Conservation (phyloP, 768 basidiomycete species). For the Psilocybe cubensis region DNA sequence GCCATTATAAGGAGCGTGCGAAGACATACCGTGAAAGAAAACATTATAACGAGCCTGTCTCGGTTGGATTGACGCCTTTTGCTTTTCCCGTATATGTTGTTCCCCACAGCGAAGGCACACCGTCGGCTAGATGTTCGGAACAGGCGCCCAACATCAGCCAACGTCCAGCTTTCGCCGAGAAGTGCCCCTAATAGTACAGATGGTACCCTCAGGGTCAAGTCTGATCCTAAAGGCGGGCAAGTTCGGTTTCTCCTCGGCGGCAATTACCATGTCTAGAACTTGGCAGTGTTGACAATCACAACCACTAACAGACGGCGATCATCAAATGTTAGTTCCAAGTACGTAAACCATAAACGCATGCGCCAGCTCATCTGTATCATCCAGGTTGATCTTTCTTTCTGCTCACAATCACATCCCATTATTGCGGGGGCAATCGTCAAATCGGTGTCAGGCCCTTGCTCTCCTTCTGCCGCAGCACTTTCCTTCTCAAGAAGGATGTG, state of each 20-base stretch:
- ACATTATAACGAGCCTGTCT: not conserved
- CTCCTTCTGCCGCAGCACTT: too few species aligned
- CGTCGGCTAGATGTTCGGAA: not conserved
- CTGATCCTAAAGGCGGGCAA: not conserved
- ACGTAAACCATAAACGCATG: not conserved
- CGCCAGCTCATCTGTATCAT: too few species aligned
- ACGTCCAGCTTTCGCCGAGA: not conserved
- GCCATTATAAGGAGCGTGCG: not conserved
- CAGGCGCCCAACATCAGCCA: not conserved
- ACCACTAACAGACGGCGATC: not conserved
- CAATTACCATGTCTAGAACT: not conserved
- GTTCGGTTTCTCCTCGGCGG: not conserved
- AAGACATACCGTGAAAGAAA: not conserved
- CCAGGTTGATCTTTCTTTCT: too few species aligned
- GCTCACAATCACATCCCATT: too few species aligned
- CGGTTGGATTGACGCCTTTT: too few species aligned
- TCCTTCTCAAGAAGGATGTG: not conserved
- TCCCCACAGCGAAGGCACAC: not conserved
- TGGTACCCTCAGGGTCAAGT: not conserved
- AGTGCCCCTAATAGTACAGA: not conserved
- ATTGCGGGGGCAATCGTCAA: too few species aligned
- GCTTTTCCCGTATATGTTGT: not conserved
- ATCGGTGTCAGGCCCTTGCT: not conserved
- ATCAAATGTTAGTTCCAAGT: not conserved
- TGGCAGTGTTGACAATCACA: not conserved